A percentile compares a stretch with the other conserved stretches of the same genome.
Conservation (phyloP, 805 yeast species). For the Ogataea corticis region DNA sequence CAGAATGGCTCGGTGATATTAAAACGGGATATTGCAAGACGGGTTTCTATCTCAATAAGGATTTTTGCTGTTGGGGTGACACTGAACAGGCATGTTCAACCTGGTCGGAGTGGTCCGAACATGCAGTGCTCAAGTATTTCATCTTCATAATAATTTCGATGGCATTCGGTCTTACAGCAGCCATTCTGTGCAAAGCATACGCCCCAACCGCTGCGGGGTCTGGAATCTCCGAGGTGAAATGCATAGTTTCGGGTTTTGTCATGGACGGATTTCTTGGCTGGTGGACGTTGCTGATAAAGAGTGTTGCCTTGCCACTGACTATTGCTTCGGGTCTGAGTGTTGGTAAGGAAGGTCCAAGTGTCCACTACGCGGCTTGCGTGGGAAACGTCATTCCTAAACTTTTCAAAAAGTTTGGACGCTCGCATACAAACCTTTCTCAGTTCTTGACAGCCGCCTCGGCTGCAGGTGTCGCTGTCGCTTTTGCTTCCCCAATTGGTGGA, state of each 20-base stretch:
- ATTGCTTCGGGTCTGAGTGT: conserved; percentile 91
- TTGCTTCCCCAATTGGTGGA: conserved; percentile 96
- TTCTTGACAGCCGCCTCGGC: conserved; percentile 89
- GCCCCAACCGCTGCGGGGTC: conserved; percentile 96
- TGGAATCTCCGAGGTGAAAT: conserved; percentile 95
- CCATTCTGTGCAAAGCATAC: conserved; percentile 62
- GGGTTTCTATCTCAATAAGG: conserved; percentile 66
- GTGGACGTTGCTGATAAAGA: conserved; percentile 71
- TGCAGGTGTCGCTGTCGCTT: conserved; percentile 98
- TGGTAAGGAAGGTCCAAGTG: conserved; percentile 98
- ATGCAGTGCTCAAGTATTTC: conserved; percentile 48
- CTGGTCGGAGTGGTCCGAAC: conserved; percentile 70
- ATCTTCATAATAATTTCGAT: conserved; percentile 61
- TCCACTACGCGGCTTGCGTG: conserved; percentile 96
- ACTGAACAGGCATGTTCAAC: conserved; percentile 50
- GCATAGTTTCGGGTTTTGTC: conserved; percentile 87
- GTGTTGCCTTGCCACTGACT: conserved; percentile 81
- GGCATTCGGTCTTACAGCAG: conserved; percentile 62
- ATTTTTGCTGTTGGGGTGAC: conserved; percentile 82
- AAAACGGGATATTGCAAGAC: conserved; percentile 76
- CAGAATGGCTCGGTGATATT: conserved; percentile 82
- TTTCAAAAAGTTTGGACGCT: conserved; percentile 44
- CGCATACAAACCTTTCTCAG: conserved; percentile 50
- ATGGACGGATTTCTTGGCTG: conserved; percentile 75
- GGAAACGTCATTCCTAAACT: conserved; percentile 74